Conservation (phyloP, 2,329 filamentous ascomycete genomes). For the Exserohilum turcica region DNA sequence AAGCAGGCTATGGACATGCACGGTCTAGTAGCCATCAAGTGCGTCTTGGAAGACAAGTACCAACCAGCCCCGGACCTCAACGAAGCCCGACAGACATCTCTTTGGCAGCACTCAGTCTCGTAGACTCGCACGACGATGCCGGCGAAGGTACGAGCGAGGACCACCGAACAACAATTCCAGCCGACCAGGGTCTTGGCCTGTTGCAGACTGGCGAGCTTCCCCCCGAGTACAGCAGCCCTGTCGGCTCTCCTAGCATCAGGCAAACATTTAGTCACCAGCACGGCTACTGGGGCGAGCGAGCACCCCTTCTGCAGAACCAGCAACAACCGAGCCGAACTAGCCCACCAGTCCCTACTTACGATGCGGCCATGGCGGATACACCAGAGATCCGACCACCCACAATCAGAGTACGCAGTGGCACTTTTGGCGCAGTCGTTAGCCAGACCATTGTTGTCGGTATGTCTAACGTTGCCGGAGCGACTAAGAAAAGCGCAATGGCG, state of each 20-base stretch:
- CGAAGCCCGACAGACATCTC: constrained; percentile 96
- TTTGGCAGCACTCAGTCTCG: constrained; percentile 79
- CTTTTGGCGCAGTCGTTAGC: constrained; percentile 73
- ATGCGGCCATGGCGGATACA: constrained; percentile 77
- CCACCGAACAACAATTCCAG: constrained; percentile 26
- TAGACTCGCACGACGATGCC: constrained; percentile 68
- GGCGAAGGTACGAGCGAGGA: constrained; percentile 70
- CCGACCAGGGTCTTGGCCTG: constrained; percentile 41
- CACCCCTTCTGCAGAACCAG: constrained; percentile 48
- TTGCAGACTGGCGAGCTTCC: constrained; percentile 49
- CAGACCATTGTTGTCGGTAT: constrained; percentile 63
- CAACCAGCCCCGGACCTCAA: constrained; percentile 85
- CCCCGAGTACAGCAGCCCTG: constrained; percentile 57
- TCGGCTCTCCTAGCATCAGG: constrained; percentile 49
- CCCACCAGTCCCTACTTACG: constrained; percentile 83
- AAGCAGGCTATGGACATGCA: constrained; percentile 63
- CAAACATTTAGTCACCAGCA: constrained; percentile 60
- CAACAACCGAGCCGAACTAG: constrained; percentile 23
- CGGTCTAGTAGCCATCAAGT: constrained; percentile 80
- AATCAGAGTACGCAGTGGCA: constrained; percentile 54
- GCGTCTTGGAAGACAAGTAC: constrained; percentile 67
- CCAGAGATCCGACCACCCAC: constrained; percentile 29
- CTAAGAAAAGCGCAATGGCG: constrained; percentile 79
- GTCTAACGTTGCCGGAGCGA: constrained; percentile 75
- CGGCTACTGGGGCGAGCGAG: constrained; percentile 56